Base-by-base conservation (phyloP, 73 alveolate genomes). In the Tetrahymena malaccensis region DNA sequence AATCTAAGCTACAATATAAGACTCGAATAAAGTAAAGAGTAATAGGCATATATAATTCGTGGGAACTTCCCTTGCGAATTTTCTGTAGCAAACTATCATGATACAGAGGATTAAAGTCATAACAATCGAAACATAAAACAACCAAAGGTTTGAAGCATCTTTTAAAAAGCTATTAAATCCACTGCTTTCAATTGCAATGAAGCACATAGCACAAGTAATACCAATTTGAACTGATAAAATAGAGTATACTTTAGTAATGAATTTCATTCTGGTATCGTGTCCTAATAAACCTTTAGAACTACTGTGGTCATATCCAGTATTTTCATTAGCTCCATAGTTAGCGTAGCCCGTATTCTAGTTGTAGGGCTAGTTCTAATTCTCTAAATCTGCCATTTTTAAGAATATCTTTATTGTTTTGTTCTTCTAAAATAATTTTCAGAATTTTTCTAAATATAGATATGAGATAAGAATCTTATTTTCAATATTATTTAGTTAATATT, bases 201-300 rank as follows among this genome's bases (percentile, higher is more conserved):
- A 55, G 13, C 57, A 35, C 25, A 93, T n/a, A 38, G 96, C 55
- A 34, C 95, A 37, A 50, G 85, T 98, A 19, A 98, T 94, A 38
- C 96, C 58, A 40, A 98, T 97, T 93, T 97, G 97, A 85, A 96
- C 35, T 1, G 98, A 56, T 37, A 98, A 95, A 38, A 98, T 97
- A 37, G 99, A 98, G 85, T 98, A 98, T 8, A 98, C 99, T 95
- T 98, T 98, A 84, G 97, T 93, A 38, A 98, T 97, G 94, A 98
- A 98, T 37, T 99, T 99, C 33, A 95, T 21, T 89, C 98, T 84
- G 89, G 89, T 70, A 0, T n/a, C 34, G 25, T 70, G 89, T 8
- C 89, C 89, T 19, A 70, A 33, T n/a, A 70, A 50, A 50, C 83
- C 83, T 50, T 50, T 50, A 21, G 83, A 50, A 50, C 83, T 50